These are phyloP conservation scores for Pseudogymnoascus sp. DNA, from an alignment of 2,329 filamentous ascomycete species.

Conservation along the genomic window DNA sequence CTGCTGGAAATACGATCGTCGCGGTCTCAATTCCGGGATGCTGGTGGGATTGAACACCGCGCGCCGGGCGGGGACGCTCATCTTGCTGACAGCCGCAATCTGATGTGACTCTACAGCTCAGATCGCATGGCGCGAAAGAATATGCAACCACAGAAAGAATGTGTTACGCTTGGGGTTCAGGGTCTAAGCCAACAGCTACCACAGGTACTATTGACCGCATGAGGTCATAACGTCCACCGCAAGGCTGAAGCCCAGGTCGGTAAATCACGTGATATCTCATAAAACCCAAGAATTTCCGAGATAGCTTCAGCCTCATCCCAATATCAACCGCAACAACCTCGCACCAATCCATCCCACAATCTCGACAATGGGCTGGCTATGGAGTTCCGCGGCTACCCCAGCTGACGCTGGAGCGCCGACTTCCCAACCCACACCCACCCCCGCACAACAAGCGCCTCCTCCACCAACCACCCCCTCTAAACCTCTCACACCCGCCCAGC, in stretches of 20 bases:
- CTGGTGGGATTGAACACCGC: constrained; percentile 30
- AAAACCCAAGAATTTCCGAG: constrained; percentile 7
- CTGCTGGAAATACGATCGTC: constrained; percentile 19
- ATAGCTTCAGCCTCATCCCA: constrained; percentile 13
- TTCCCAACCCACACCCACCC: constrained; percentile 15
- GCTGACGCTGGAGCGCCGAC: constrained; percentile 17
- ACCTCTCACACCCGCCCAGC: constrained; percentile 23
- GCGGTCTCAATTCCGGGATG: constrained; percentile 28
- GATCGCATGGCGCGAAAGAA: not conserved
- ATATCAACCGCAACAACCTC: not conserved
- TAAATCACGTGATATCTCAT: not conserved
- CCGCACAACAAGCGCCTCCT: constrained; percentile 16
- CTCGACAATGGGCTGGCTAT: constrained; percentile 54
- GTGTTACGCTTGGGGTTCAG: not conserved
- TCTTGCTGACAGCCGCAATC: not conserved
- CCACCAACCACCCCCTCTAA: constrained; percentile 14
- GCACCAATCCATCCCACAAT: constrained; percentile 3
- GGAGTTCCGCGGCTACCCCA: constrained; percentile 30
- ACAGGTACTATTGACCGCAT: not conserved
- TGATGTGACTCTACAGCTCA: not conserved
- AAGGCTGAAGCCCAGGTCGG: not conserved
- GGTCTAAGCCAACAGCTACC: not conserved
- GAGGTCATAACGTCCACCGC: not conserved
- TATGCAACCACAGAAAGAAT: not conserved
- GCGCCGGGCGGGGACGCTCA: constrained; percentile 21